phyloP scores from a whole-genome alignment of 176 grass and related monocot species.

The Carex littledalei region DNA sequence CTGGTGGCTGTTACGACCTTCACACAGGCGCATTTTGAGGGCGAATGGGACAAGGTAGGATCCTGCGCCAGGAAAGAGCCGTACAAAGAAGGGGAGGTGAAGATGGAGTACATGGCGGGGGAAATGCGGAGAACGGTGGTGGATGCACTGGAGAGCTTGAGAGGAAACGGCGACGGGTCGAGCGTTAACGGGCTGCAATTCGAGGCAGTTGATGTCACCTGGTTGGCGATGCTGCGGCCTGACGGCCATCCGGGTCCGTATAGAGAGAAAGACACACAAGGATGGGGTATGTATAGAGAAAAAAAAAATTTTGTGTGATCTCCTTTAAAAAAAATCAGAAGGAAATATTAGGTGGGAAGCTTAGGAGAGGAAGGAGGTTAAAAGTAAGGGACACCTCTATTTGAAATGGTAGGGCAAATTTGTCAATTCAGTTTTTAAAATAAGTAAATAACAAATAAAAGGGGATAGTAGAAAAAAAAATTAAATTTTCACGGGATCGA shows the following conservation, averaged over 20 bases:
- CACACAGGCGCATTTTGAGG: slow-evolving; percentile 81
- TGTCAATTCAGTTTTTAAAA: no score
- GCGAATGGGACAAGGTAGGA: slow-evolving; percentile 79
- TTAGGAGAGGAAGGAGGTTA: no score
- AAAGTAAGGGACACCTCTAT: no score
- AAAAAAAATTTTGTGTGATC: no score
- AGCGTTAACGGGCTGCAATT: slow-evolving; percentile 30
- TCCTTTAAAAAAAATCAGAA: no score
- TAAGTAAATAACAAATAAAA: no score
- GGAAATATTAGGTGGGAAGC: no score
- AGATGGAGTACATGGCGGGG: slow-evolving; percentile 50
- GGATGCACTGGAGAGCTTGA: slow-evolving; percentile 36
- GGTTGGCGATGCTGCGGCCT: slow-evolving; percentile 51
- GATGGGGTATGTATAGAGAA: no score
- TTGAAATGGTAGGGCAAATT: no score
- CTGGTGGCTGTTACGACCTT: slow-evolving; percentile 62
- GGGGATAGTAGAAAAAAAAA: no score
- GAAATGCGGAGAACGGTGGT: slow-evolving; percentile 48
- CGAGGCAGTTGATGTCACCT: slow-evolving; percentile 57
- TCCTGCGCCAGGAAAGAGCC: slow-evolving; percentile 54
- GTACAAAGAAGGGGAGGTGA: slow-evolving; percentile 45
- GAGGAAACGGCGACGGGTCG: background rate
- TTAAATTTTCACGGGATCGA: no score
- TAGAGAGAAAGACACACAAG: background rate
- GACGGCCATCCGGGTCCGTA: slow-evolving; percentile 81